Evolutionary conservation across 1,284 basidiomycete genomes (phyloP), one percentile per base, ranked within the genome.

Genomic region (Albatrellus sp.): DNA sequence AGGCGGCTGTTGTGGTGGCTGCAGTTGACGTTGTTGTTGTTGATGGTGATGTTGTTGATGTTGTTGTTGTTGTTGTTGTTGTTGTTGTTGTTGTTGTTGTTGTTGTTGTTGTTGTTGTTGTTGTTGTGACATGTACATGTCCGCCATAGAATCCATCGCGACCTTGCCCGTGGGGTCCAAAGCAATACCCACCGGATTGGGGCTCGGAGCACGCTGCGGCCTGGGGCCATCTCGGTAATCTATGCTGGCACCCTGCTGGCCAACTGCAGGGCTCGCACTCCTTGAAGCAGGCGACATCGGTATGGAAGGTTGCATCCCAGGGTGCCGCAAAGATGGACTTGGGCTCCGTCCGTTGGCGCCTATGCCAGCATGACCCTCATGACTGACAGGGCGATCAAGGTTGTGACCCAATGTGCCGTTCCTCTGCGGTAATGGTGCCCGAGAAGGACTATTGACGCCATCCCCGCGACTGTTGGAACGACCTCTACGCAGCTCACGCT

Each of bases 141-240:
- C 68, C 9, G 87, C 86, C 79, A 91, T 82, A 40, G 77, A 73
- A 62, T 93, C 89, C 52, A 83, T 76, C 17, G 80, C 69, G 9
- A 92, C 88, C 12, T 79, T 74, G 7, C 90, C 90, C 44, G 65
- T 74, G 1, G 81, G 78, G 56, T 89, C 87, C 13, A 92, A 66
- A 9, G 76, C 70, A 50, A 93, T 91, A 1, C 90, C 89, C 28
- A 88, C 70, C 36, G 57, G 59, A 48, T 59, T 60, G 24, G 68
- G 66, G 44, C 60, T 67, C 6, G 64, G 58, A 14, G 67, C n/a
- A 13, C 31, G 61, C 28, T 54, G 46, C 13, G 50, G 52, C 8
- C 44, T 49, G 13, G 44, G 14, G 20, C 46, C 39, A 2, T 51
- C 46, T 24, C 43, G 14, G 14, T 32, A 47, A 45, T 50, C 52